Base-by-base conservation (phyloP, 768 basidiomycete genomes). In the Inosperma sp. region DNA sequence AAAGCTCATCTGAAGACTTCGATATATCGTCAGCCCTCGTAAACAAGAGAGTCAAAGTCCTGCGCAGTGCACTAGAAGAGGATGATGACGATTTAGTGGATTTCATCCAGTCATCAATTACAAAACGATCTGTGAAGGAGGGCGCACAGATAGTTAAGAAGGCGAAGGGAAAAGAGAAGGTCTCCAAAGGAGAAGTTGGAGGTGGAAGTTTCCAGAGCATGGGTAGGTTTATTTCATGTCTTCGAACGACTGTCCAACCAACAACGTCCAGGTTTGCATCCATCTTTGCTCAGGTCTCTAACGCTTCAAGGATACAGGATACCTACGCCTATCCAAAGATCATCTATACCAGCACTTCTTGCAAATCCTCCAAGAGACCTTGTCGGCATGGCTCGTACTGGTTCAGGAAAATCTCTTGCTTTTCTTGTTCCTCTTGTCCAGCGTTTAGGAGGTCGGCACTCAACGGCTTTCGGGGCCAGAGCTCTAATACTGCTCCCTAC, bases 381-480 rank as follows among this genome's bases (percentile, higher is more conserved):
- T 12, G 92, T 98, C 12, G 95, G 92, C 34, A 99, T 98, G 96
- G 95, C 96, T 30, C 81, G 96, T 30, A 99, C 96, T 4, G 96
- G 96, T 34, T 96, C 93, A 2, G 96, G 96, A 53, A 98, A 98
- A 72, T 94, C 94, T 8, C 80, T 99, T 29, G 95, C 95, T 16
- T 99, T 94, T 65, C 82, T 98, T 77, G 73, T 98, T 21, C 96
- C 96, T 43, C 78, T 99, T 13, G 75, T 96, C 0, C 88, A 94
- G 51, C 79, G 91, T 39, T 79, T 99, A 7, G 82, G 86, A 5
- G 89, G 90, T 7, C 73, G 83, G 29, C 93, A 96, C 63, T 77
- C 83, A 1, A 78, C 83, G 9, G 71, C 81, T 0, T 93, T 93
- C 57, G 93, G 93, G 31, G 84, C 90, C 5, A 78, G 93, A 21